A percentile compares a stretch with the other conserved stretches of the same genome.
Conservation (phyloP, 1,139 yeast genomes). For the Protomyces lactucae-debilis region DNA sequence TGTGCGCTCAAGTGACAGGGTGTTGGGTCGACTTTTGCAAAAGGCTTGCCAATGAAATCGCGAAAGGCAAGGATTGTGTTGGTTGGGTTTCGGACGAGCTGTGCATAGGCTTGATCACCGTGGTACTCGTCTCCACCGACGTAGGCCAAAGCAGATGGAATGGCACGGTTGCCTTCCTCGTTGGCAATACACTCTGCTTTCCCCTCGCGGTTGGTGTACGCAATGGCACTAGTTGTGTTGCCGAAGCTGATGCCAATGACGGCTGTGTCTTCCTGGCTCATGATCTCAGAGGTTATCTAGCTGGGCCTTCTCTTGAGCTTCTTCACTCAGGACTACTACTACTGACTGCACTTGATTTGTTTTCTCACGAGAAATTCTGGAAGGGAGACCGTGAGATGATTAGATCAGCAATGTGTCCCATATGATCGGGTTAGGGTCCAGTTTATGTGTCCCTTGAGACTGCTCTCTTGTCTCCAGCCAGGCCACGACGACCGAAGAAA, state of each 20-base stretch:
- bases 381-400: not conserved
- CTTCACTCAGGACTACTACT: too few species aligned
- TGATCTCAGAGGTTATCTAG: not conserved
- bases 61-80: constrained; percentile 89
- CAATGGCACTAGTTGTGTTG: constrained; percentile 91
- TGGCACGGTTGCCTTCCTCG: constrained; percentile 98
- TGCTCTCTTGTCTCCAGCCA: not conserved
- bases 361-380: not conserved
- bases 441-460: not conserved
- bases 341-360: too few species aligned
- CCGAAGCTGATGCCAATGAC: constrained; percentile 96
- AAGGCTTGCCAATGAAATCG: constrained; percentile 74
- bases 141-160: constrained; percentile 87
- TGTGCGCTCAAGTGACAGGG: constrained; percentile 62
- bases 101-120: constrained; percentile 93
- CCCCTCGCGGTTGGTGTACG: constrained; percentile 77
- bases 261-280: constrained; percentile 39
- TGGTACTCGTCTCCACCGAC: constrained; percentile 94
- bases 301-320: not conserved
- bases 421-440: not conserved
- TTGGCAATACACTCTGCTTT: constrained; percentile 96
- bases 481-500: too few species aligned
- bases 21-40: constrained; percentile 62
- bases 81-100: constrained; percentile 80
- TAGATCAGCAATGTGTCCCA: not conserved